Evolutionary conservation across 768 basidiomycete species (phyloP).

Genomic region (Roridomyces roridus): DNA sequence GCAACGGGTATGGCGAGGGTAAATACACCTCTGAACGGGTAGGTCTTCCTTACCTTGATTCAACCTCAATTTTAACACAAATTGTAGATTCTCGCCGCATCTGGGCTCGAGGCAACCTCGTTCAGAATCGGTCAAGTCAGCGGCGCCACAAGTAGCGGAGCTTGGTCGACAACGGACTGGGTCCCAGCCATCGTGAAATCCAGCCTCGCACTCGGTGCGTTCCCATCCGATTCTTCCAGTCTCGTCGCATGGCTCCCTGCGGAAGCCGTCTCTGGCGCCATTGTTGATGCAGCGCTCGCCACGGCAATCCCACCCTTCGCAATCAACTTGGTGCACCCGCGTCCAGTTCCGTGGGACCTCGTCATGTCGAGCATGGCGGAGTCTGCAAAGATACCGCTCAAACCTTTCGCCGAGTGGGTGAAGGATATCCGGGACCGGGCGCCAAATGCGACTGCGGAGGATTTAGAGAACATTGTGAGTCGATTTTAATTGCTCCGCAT

Average conservation of each 20-base stretch:
- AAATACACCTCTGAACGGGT: too few relatives aligned
- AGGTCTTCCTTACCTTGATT: too few relatives aligned
- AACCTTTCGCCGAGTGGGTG: too few relatives aligned
- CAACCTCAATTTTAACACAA: not conserved
- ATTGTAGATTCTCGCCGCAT: slow-evolving; percentile 10
- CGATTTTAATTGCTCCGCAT: not conserved
- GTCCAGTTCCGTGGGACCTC: slow-evolving; percentile 32
- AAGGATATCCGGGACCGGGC: too few relatives aligned
- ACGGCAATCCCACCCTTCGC: slow-evolving; percentile 17
- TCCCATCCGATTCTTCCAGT: slow-evolving; percentile 28
- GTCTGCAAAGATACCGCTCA: not conserved
- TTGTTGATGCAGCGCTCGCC: too few relatives aligned
- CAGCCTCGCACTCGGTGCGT: slow-evolving; percentile 32
- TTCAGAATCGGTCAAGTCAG: slow-evolving; percentile 45
- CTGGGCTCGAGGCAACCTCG: not conserved
- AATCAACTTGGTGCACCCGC: slow-evolving; percentile 41
- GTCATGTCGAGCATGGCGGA: slow-evolving; percentile 2
- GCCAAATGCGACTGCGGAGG: too few relatives aligned
- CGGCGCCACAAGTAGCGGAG: slow-evolving; percentile 39
- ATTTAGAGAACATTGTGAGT: too few relatives aligned
- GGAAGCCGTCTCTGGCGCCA: too few relatives aligned
- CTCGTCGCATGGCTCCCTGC: not conserved
- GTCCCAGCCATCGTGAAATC: slow-evolving; percentile 44
- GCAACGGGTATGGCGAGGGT: slow-evolving; percentile 9
- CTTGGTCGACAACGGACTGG: slow-evolving; percentile 44